Base-by-base conservation (phyloP, 495 filamentous ascomycete species). In the Tuber aestivum region DNA sequence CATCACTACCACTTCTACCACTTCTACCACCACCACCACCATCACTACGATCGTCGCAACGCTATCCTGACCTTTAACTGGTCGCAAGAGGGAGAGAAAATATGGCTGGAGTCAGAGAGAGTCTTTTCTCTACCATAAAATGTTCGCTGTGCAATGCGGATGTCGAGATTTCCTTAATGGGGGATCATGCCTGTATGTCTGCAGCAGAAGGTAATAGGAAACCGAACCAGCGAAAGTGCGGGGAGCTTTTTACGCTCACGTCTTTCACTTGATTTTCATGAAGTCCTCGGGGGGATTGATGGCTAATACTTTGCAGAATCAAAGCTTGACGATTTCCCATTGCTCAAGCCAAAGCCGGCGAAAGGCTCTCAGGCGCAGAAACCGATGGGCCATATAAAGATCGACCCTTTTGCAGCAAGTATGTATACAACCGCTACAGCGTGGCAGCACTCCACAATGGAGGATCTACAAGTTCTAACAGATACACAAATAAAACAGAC, bases 141-240 rank as follows among this genome's bases (percentile, higher is more conserved):
- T 99, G 95, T 86, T 98, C 96, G 71, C 92, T 87, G 83, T 99
- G 95, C 83, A 90, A 90, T 70, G 85, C 86, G 45, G 89, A 95
- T 83, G 93, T 98, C 76, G 92, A 95, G 82, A 97, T 99, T 79
- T 91, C 92, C 14, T 85, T 89, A 81, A 93, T 99, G 93, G 95
- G 94, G 65, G 94, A 99, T 79, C 95, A 99, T 87, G 83, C 92
- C 74, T 83, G 82, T 97, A 93, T 84, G 76, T 38, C 40, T 72
- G 73, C 70, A 50, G 41, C 12, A n/a, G 68, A 79, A 76, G 75
- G 77, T 82, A 75, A 79, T 79, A 72, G 35, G 45, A 70, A 75
- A 61, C 61, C 44, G n/a, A 73, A 70, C 70, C 41, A 75, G 69
- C 50, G 75, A 73, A 41, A 35, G 27, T 65, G 56, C 18, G 27